A percentile compares a stretch with the other conserved stretches of the same genome.
Evolutionary conservation across 257 asterid genomes (phyloP).

Genomic region (Avicennia marina): DNA sequence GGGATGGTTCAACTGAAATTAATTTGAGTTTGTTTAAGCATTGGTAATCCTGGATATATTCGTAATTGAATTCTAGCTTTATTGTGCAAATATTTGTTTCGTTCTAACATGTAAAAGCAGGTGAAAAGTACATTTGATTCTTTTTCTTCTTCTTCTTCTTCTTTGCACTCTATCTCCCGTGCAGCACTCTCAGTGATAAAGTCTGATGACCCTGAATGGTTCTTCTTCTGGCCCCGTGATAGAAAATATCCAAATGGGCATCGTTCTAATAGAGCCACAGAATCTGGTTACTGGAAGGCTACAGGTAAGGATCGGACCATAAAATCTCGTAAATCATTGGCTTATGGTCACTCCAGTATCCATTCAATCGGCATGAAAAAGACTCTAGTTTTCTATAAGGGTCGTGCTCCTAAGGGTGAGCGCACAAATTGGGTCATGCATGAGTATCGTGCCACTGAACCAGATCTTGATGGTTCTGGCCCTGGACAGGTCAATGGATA

Average conservation of each 20-base stretch:
- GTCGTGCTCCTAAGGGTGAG: constrained; percentile 89
- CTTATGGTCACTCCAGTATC: constrained; percentile 29
- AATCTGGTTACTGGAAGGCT: constrained; percentile 83
- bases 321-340: constrained; percentile 44
- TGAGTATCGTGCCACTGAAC: constrained; percentile 82
- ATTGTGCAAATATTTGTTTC: too few species aligned
- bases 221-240: constrained; percentile 76
- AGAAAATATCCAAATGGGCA: constrained; percentile 74
- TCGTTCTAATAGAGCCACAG: constrained; percentile 77
- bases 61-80: too few species aligned
- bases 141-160: too few species aligned
- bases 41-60: too few species aligned
- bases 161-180: too few species aligned
- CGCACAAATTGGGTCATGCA: constrained; percentile 83
- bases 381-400: constrained; percentile 74
- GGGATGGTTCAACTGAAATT: too few species aligned
- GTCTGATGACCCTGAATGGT: constrained; percentile 78
- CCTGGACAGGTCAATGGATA: constrained; percentile 61
- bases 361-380: constrained; percentile 70
- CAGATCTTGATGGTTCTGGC: constrained; percentile 71
- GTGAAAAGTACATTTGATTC: not conserved
- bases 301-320: constrained; percentile 85
- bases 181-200: constrained; percentile 74
- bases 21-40: too few species aligned
- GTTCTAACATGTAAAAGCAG: too few species aligned